Percentiles rank a stretch among this genome's conserved stretches.
phyloP scores from a whole-genome alignment of 768 basidiomycete species.

The Leucocoprinus birnbaumii region DNA sequence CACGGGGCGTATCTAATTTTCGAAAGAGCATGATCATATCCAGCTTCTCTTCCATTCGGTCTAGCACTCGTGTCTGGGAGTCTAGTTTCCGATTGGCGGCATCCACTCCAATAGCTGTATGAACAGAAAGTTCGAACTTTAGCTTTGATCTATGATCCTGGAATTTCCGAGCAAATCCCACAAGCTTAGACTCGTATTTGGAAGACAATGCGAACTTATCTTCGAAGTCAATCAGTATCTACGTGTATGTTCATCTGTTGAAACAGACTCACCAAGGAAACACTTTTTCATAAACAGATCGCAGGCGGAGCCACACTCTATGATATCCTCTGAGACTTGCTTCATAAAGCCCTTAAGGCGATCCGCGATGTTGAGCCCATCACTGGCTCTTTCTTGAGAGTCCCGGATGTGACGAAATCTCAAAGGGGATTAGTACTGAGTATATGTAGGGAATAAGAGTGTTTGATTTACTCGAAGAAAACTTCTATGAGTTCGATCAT shows the following conservation, averaged over 20 bases:
- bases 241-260: neutral
- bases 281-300: conserved; percentile 44
- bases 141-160: conserved; percentile 30
- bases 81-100: conserved; percentile 28
- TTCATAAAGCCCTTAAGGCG: conserved; percentile 27
- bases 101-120: conserved; percentile 36
- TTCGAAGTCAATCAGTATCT: conserved; percentile 20
- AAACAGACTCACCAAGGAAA: conserved; percentile 28
- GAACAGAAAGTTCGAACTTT: conserved; percentile 31
- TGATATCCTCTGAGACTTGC: conserved; percentile 36
- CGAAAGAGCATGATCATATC: conserved; percentile 30
- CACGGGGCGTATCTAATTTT: conserved; percentile 35
- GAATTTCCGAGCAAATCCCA: conserved; percentile 30
- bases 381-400: conserved; percentile 22
- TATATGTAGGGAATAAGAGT: neutral
- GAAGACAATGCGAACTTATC: conserved; percentile 34
- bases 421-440: neutral
- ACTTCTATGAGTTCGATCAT: conserved; percentile 49
- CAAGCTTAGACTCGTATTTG: conserved; percentile 36
- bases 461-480: conserved; percentile 39
- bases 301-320: conserved; percentile 39
- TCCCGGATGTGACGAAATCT: conserved; percentile 28
- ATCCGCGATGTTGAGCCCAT: conserved; percentile 27
- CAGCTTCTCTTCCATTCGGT: conserved; percentile 27
- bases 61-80: conserved; percentile 16